Percentiles rank a stretch among this genome's conserved stretches.
These are phyloP conservation scores for Coemansia sp. DNA, from an alignment of 192 early-diverging fungal genomes.

Conservation along the genomic window DNA sequence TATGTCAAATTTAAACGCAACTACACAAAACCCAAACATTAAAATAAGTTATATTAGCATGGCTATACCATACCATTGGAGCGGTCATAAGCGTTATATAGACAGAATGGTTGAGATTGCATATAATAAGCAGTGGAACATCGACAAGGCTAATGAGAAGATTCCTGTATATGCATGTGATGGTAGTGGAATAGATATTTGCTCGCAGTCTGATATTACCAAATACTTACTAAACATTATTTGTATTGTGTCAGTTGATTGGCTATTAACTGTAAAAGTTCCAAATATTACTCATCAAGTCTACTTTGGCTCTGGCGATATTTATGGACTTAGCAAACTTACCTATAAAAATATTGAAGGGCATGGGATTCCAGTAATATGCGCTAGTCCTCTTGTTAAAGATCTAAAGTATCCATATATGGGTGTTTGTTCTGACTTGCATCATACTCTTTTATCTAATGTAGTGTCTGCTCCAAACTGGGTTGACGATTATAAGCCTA, in stretches of 20 bases:
- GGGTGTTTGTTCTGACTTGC: slow-evolving; percentile 71
- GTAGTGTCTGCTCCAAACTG: slow-evolving; percentile 84
- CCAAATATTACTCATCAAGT: slow-evolving; percentile 75
- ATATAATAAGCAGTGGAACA: too few species aligned
- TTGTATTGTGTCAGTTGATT: slow-evolving; percentile 23
- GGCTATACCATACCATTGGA: too few species aligned
- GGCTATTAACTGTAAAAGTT: slow-evolving; percentile 56
- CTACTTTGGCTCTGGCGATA: slow-evolving; percentile 89
- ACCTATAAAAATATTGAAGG: slow-evolving; percentile 71
- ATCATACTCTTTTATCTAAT: slow-evolving; percentile 61
- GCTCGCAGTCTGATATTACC: too few species aligned
- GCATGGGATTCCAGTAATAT: slow-evolving; percentile 62
- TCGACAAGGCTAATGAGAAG: too few species aligned
- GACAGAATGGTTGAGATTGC: too few species aligned
- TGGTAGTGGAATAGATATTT: too few species aligned
- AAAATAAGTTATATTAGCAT: too few species aligned
- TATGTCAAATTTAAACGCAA: too few species aligned
- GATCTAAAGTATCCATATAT: slow-evolving; percentile 52
- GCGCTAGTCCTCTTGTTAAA: slow-evolving; percentile 16
- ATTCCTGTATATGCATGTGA: too few species aligned
- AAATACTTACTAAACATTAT: too few species aligned
- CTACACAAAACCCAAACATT: too few species aligned
- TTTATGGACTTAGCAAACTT: slow-evolving; percentile 65
- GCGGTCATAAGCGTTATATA: too few species aligned
- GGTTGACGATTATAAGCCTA: slow-evolving; percentile 80